A percentile compares a stretch with the other conserved stretches of the same genome.
Evolutionary conservation across 2,329 filamentous ascomycete species (phyloP).

Genomic region (Fusarium sp.): DNA sequence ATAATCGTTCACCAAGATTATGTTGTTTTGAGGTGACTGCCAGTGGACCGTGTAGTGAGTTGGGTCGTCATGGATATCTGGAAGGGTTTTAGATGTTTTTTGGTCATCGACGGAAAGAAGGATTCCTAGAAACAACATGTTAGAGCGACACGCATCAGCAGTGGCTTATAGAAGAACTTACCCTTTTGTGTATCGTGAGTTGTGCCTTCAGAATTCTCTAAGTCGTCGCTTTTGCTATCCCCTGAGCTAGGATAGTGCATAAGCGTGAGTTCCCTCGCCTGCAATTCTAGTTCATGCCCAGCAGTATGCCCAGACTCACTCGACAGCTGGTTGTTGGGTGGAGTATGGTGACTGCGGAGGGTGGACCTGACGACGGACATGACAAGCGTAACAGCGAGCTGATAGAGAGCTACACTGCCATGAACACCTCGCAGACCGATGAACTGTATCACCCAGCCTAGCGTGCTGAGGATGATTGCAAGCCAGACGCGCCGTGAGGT

Average conservation of each 20-base stretch:
- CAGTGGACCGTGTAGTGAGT: background rate
- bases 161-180: background rate
- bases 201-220: fast-evolving
- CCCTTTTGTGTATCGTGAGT: background rate
- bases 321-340: background rate
- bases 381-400: background rate
- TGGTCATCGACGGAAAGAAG: background rate
- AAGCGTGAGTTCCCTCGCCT: background rate
- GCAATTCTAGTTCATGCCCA: background rate
- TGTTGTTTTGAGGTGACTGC: background rate
- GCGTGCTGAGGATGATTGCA: background rate
- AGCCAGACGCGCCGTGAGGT: background rate
- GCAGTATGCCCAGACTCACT: background rate
- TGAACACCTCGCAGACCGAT: background rate
- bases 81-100: fast-evolving
- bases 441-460: background rate
- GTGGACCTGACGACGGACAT: background rate
- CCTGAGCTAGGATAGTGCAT: background rate
- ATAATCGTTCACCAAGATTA: background rate
- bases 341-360: background rate
- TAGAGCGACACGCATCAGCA: background rate
- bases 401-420: background rate
- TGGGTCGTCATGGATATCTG: fast-evolving
- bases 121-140: background rate
- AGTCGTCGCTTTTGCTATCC: background rate